Percentiles rank a stretch among this genome's conserved stretches.
Evolutionary conservation across 1,139 yeast species (phyloP).

Genomic region (Scheffersomyces titani): DNA sequence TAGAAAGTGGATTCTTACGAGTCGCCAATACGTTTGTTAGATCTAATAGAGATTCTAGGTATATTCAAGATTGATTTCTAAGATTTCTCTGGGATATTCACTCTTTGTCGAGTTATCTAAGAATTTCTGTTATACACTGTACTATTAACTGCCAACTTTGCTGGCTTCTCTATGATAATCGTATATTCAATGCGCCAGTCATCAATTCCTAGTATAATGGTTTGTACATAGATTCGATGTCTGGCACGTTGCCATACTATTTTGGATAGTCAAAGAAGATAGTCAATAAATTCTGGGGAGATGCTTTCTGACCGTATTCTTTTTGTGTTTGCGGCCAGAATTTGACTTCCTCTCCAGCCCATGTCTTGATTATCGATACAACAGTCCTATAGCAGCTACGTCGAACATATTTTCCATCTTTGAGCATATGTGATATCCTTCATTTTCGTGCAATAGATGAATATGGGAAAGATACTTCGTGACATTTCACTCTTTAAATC

Average conservation of each 20-base stretch:
- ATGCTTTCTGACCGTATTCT: not conserved
- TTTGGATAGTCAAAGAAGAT: conserved; percentile 17
- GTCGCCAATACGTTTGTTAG: not conserved
- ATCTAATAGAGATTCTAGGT: not conserved
- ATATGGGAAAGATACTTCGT: conserved; percentile 80
- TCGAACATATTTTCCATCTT: conserved; percentile 81
- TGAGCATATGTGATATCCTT: conserved; percentile 40
- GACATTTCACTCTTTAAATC: conserved; percentile 38
- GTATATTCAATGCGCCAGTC: not conserved
- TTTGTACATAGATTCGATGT: not conserved
- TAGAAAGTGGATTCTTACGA: not conserved
- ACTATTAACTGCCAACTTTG: no score
- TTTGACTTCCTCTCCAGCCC: not conserved
- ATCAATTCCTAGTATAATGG: not conserved
- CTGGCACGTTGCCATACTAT: not conserved
- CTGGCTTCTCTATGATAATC: not conserved
- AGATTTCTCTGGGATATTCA: no score
- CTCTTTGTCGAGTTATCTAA: no score
- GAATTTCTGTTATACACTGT: not conserved
- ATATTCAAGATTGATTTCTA: no score
- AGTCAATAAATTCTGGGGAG: conserved; percentile 5
- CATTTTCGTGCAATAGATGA: conserved; percentile 53
- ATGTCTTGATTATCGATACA: conserved; percentile 49
- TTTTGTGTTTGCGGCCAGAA: not conserved
- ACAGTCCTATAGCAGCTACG: conserved; percentile 64